phyloP scores from a whole-genome alignment of 257 asterid genomes.

The Forsythia suspensa region DNA sequence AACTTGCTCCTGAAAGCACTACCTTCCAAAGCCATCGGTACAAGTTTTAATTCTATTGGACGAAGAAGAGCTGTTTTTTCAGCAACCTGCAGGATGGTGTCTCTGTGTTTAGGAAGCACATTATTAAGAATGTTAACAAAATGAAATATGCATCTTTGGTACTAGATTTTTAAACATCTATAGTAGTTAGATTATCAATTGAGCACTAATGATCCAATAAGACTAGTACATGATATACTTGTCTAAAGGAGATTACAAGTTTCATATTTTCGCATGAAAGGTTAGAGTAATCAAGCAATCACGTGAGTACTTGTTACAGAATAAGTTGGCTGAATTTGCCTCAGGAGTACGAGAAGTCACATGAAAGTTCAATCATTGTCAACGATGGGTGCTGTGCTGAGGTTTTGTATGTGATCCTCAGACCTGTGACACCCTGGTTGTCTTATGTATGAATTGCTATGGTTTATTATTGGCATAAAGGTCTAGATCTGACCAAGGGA shows the following conservation, averaged over 20 bases:
- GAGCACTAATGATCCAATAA: not conserved
- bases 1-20: conserved; percentile 88
- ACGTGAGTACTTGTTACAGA: not conserved
- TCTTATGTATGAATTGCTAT: not conserved
- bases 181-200: not conserved
- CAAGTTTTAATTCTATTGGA: conserved; percentile 78
- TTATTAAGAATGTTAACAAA: not conserved
- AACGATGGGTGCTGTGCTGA: not conserved
- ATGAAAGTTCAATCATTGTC: not conserved
- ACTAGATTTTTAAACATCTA: not conserved
- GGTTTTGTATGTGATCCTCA: not conserved
- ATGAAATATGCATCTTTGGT: not conserved
- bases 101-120: not conserved
- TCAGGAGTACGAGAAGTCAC: not conserved
- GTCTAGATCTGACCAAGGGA: not conserved
- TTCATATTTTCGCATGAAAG: not conserved
- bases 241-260: not conserved
- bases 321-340: not conserved
- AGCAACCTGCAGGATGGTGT: conserved; percentile 70
- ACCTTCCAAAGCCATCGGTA: conserved; percentile 89
- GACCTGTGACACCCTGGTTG: not conserved
- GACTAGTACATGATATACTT: not conserved
- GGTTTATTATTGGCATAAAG: not conserved
- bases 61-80: conserved; percentile 96
- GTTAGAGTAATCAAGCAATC: not conserved